These are phyloP conservation scores for Teratosphaeria gauchensis DNA, from an alignment of 2,329 filamentous ascomycete species.

Conservation along the genomic window DNA sequence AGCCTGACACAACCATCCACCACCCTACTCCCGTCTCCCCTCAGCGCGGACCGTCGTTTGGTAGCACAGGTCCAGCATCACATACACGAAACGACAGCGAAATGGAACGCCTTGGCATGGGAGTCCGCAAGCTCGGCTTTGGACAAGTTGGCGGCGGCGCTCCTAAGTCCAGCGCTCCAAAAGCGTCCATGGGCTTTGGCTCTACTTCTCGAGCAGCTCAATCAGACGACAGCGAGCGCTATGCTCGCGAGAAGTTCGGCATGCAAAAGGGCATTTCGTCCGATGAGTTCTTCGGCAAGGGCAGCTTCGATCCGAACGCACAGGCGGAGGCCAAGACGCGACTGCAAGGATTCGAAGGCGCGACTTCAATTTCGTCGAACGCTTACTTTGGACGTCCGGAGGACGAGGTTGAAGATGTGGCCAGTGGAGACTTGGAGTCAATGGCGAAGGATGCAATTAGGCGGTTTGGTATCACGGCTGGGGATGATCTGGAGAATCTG, in stretches of 20 bases:
- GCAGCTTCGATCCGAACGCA: conserved; percentile 67
- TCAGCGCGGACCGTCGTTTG: conserved; percentile 48
- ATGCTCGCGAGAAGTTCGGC: conserved; percentile 81
- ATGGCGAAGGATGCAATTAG: conserved; percentile 94
- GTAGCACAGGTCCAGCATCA: conserved; percentile 41
- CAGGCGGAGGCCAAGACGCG: conserved; percentile 80
- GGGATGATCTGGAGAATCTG: conserved; percentile 89
- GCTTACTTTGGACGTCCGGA: conserved; percentile 94
- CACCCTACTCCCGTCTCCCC: conserved; percentile 69
- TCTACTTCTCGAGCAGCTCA: conserved; percentile 15
- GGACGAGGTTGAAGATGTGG: conserved; percentile 46
- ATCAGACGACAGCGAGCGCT: conserved; percentile 63
- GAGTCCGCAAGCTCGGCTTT: conserved; percentile 74
- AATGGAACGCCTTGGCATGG: conserved; percentile 83
- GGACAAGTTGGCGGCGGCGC: conserved; percentile 62
- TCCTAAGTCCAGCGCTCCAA: conserved; percentile 41
- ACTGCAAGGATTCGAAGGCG: conserved; percentile 86
- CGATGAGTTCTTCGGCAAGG: conserved; percentile 95
- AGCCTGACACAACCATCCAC: conserved; percentile 50
- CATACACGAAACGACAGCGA: conserved; percentile 58
- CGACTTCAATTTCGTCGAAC: conserved; percentile 86
- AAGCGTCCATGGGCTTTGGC: conserved; percentile 77
- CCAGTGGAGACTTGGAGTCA: conserved; percentile 63
- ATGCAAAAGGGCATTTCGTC: conserved; percentile 91
- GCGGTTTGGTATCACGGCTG: conserved; percentile 89